Conservation (phyloP, 306 rosid species). For the Prunus davidiana region DNA sequence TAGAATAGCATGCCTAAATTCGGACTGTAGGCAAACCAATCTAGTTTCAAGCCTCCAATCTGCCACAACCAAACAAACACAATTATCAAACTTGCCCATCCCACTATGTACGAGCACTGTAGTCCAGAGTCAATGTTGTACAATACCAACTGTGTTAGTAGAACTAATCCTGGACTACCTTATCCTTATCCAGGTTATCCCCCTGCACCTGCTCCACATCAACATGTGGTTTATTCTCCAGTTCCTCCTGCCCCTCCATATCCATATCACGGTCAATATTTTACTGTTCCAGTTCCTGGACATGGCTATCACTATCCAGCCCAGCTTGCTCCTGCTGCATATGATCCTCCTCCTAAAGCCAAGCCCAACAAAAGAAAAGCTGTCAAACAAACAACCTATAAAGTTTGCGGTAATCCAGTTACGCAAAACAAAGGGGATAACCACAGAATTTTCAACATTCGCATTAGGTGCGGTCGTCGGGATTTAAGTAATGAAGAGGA, state of each 20-base stretch:
- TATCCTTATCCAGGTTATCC: conserved; percentile 10
- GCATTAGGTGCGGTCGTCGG: neutral
- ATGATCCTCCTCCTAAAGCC: neutral
- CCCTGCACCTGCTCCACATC: conserved; percentile 7
- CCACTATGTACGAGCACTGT: neutral
- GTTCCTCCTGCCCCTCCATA: neutral
- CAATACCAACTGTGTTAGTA: neutral
- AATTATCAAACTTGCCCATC: no score
- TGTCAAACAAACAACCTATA: neutral
- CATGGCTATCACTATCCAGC: neutral
- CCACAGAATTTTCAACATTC: neutral
- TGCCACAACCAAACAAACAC: neutral
- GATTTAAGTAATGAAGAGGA: neutral
- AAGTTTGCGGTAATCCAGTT: conserved; percentile 5
- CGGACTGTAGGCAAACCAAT: neutral
- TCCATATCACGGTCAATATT: neutral
- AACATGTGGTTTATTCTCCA: neutral
- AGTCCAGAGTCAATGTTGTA: neutral
- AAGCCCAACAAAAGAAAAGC: neutral
- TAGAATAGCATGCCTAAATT: neutral
- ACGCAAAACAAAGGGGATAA: neutral
- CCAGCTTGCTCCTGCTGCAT: neutral
- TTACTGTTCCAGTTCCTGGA: neutral
- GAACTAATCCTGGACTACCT: neutral
- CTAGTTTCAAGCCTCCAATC: neutral